Percentiles rank a stretch among this genome's conserved stretches.
These are phyloP conservation scores for Colletotrichum somersetense DNA, from an alignment of 2,329 filamentous ascomycete genomes.

Conservation along the genomic window DNA sequence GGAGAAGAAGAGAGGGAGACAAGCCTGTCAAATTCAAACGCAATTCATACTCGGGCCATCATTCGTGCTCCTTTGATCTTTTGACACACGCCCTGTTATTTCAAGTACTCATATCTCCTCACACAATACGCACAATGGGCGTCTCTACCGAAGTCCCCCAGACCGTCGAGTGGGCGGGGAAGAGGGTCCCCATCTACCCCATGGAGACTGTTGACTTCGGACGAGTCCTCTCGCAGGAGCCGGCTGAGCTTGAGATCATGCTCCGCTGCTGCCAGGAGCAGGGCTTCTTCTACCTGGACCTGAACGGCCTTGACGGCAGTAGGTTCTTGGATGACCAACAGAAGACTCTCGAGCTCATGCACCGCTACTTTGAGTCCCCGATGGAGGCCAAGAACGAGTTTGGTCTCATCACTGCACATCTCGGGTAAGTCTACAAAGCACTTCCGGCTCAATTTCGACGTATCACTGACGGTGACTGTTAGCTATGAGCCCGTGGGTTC, in stretches of 20 bases:
- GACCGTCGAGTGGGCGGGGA: slow-evolving; percentile 63
- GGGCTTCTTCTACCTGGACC: slow-evolving; percentile 69
- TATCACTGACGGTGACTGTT: slow-evolving; percentile 6
- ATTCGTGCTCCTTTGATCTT: not conserved
- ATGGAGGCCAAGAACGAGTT: slow-evolving; percentile 69
- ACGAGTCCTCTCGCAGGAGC: slow-evolving; percentile 66
- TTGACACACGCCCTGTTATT: not conserved
- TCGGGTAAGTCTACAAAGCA: slow-evolving; percentile 54
- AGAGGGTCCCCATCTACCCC: slow-evolving; percentile 62
- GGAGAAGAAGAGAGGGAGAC: too few species aligned
- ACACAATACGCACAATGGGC: slow-evolving; percentile 25
- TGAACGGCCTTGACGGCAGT: slow-evolving; percentile 65
- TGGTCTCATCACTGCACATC: slow-evolving; percentile 65
- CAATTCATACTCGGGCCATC: not conserved
- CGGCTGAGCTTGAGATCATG: slow-evolving; percentile 64
- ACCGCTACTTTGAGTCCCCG: slow-evolving; percentile 66
- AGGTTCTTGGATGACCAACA: slow-evolving; percentile 65
- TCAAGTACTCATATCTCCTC: not conserved
- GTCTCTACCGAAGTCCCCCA: slow-evolving; percentile 48
- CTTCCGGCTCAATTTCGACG: not conserved
- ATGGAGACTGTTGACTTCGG: slow-evolving; percentile 67
- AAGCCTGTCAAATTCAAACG: not conserved
- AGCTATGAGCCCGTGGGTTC: slow-evolving; percentile 64
- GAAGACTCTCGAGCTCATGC: slow-evolving; percentile 66
- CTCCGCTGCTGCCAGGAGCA: slow-evolving; percentile 62